Evolutionary conservation across 1,284 basidiomycete genomes (phyloP), one percentile per base, ranked within the genome.

Genomic region (Ganoderma multipileum): DNA sequence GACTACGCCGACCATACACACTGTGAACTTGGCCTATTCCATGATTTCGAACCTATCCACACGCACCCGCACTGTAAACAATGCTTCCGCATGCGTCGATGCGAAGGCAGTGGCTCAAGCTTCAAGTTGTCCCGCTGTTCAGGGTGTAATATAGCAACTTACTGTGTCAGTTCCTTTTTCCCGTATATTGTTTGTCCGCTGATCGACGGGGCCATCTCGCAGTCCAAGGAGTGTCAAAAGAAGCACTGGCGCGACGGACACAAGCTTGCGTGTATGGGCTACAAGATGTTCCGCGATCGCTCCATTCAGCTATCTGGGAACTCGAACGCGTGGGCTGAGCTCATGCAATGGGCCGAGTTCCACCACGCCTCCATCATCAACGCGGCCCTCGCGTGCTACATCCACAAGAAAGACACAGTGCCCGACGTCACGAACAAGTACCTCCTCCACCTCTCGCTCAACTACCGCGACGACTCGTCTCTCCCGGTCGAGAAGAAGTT

Each of bases 31-130:
- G 58, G 67, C 20, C 63, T 54, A 9, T 68, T 68, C 36, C 63
- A 68, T 41, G 26, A 36, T 14, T 38, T 30, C 5, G 52, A 44
- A 11, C 67, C 62, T 2, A 38, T 68, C 14, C 67, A 68, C 52
- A 61, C 63, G 3, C 67, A 68, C 33, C 9, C 59, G 14, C 67
- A 65, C 30, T 68, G 67, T 63, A 64, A 68, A 39, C 58, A 58
- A 2, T 68, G 67, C 54, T 62, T 61, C 26, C 67, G 52, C 16
- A 68, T 68, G 67, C 63, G 59, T 12, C 44, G 67, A 7, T 64
- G 63, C 60, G 63, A 62, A 38, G 63, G 67, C 41, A 61, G 28
- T 28, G 30, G 54, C 54, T 23, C 50, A 18, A 33, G 54, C 54
- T 55, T 55, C 28, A 55, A 55, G 30, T 20, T 55, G 9, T 55